Evolutionary conservation across 257 asterid species (phyloP), one percentile per base, ranked within the genome.

Genomic region (Nicotiana noctiflora): DNA sequence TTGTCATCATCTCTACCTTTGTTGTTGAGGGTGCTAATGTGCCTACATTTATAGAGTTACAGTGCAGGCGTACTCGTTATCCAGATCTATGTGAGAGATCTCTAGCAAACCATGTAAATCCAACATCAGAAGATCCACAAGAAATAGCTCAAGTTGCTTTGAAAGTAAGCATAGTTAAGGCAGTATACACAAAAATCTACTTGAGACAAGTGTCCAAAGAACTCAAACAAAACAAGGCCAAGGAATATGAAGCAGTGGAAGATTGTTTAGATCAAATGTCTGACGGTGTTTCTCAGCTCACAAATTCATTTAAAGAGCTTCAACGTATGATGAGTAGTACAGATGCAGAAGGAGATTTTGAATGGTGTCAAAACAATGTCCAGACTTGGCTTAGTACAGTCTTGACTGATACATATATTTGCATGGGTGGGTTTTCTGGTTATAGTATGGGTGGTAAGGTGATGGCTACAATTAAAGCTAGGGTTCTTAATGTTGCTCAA

Each of bases 241-340:
- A 13, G 23, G 90, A 88, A 2, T 87, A 83, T 80, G 84, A 29
- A 23, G 90, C 79, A 0, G 85, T 91, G 53, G 82, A 65, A 17
- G 93, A 93, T n/a, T 93, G 97, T 60, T 82, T 91, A 37, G 89
- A 84, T 17, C 97, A 93, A 64, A 93, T 93, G 64, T 82, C 86
- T 3, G 93, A 92, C n/a, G 89, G 97, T 3, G 95, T 89, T 2
- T 86, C 67, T 8, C 93, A 90, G 52, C 84, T 92, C 7, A 75
- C 89, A n/a, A 87, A 88, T 19, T 86, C 93, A 37, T 87, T 92
- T 12, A 85, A 75, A 18, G 97, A 90, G 85, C 60, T 88, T 3
- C 86, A 84, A 6, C 82, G 63, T 13, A 89, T 92, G 32, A 82
- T 83, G 82, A 88, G 84, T 51, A 88, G 84, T 51, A 21, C 80